A percentile compares a stretch with the other conserved stretches of the same genome.
Conservation (phyloP, 208 protist species). For the Acanthamoeba royreba region DNA sequence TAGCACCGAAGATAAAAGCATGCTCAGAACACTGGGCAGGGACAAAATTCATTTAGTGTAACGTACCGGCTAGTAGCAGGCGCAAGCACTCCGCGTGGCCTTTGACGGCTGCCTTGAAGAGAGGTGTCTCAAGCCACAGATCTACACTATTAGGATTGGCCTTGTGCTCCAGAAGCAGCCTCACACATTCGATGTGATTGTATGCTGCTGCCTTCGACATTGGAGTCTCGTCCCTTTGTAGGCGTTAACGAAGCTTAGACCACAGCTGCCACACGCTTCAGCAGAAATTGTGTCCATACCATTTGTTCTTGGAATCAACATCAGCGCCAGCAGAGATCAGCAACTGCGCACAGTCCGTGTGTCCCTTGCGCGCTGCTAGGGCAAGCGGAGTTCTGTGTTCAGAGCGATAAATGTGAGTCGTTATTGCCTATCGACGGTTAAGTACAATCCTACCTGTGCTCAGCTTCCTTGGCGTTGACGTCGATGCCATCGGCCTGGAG, state of each 20-base stretch:
- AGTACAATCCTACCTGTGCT: background rate
- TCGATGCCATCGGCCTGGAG: background rate
- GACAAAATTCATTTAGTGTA: background rate
- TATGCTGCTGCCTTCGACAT: background rate
- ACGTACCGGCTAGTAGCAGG: background rate
- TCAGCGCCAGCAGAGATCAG: background rate
- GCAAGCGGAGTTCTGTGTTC: background rate
- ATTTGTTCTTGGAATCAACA: conserved; percentile 9
- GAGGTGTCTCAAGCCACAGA: background rate
- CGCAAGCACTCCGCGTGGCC: background rate
- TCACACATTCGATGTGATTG: background rate
- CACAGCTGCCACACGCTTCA: background rate
- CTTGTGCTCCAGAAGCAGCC: background rate
- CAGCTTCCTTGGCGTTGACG: background rate
- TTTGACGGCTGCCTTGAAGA: background rate
- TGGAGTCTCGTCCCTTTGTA: background rate
- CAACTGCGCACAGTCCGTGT: background rate
- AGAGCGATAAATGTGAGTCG: background rate
- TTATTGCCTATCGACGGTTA: background rate
- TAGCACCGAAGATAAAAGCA: background rate
- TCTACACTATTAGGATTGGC: background rate
- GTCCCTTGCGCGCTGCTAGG: conserved; percentile 11
- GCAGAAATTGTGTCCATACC: background rate
- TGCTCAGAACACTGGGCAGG: background rate
- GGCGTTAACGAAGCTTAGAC: background rate